These are phyloP conservation scores for Cymbomonas tetramitiformis DNA, from an alignment of 139 green algal genomes.

Conservation along the genomic window DNA sequence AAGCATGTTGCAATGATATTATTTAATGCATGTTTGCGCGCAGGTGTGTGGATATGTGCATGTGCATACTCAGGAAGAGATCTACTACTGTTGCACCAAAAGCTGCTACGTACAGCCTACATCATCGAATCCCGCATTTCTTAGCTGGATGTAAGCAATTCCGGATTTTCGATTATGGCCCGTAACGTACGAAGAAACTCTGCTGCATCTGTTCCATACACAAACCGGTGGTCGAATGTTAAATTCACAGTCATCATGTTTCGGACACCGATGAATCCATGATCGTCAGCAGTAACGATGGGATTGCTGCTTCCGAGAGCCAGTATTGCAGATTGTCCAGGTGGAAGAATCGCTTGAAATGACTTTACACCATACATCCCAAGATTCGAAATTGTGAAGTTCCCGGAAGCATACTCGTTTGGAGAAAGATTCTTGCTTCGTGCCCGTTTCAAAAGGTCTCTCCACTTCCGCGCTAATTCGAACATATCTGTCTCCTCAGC, in stretches of 20 bases:
- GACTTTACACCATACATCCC: constrained; percentile 92
- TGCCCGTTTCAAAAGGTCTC: constrained; percentile 73
- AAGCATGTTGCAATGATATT: no score
- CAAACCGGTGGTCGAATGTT: constrained; percentile 85
- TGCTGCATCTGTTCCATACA: constrained; percentile 85
- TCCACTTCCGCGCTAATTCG: constrained; percentile 66
- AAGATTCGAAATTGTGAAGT: constrained; percentile 96
- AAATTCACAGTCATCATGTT: constrained; percentile 92
- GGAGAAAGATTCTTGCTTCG: constrained; percentile 71
- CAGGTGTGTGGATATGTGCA: no score
- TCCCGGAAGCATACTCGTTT: constrained; percentile 53
- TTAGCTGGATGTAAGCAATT: no score
- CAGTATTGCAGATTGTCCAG: constrained; percentile 74
- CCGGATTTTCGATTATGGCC: constrained; percentile 70
- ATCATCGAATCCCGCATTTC: no score
- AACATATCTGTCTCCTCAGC: constrained; percentile 87
- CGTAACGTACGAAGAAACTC: constrained; percentile 85
- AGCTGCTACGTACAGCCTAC: no score
- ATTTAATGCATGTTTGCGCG: no score
- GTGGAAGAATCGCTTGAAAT: constrained; percentile 91
- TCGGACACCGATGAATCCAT: constrained; percentile 72
- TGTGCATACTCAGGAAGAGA: no score
- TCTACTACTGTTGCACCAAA: no score
- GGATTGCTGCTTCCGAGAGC: constrained; percentile 75
- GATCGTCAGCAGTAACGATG: constrained; percentile 59